phyloP scores from a whole-genome alignment of 352 stramenopile genomes.

The Pythium coloratum region DNA sequence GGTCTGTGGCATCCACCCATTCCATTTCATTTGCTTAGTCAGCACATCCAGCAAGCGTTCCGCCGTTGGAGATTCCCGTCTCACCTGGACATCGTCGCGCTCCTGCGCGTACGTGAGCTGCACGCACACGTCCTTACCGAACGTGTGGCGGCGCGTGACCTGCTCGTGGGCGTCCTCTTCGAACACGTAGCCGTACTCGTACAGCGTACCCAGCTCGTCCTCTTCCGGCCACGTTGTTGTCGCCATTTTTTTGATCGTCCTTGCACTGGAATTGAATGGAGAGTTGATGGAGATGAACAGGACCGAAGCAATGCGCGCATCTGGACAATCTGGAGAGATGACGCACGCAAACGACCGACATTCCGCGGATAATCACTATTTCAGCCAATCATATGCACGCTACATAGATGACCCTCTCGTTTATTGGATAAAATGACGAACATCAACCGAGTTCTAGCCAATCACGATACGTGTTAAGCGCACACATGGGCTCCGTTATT shows the following conservation, averaged over 20 bases:
- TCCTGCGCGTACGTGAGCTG: conserved; percentile 74
- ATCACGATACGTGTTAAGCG: conserved; percentile 17
- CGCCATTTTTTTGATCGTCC: conserved; percentile 6
- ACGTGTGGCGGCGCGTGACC: conserved; percentile 65
- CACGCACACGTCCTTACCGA: conserved; percentile 57
- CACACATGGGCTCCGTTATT: conserved; percentile 4
- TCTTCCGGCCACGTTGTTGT: conserved; percentile 16
- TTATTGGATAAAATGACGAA: neutral
- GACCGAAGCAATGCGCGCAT: conserved; percentile 6
- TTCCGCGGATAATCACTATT: neutral
- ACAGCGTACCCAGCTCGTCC: conserved; percentile 23
- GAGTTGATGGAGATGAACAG: conserved; percentile 9
- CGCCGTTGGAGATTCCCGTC: conserved; percentile 17
- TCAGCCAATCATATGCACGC: neutral
- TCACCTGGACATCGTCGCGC: conserved; percentile 45
- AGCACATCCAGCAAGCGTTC: conserved; percentile 1
- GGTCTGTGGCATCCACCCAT: conserved; percentile 29
- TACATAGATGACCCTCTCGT: neutral
- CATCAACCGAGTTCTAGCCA: neutral
- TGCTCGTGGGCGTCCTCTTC: conserved; percentile 38
- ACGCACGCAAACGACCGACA: conserved; percentile 1
- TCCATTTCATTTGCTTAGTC: neutral
- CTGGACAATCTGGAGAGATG: neutral
- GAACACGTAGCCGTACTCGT: conserved; percentile 22
- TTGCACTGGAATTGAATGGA: neutral